Base-by-base conservation (phyloP, 2,329 filamentous ascomycete species). In the Alternaria viburni region DNA sequence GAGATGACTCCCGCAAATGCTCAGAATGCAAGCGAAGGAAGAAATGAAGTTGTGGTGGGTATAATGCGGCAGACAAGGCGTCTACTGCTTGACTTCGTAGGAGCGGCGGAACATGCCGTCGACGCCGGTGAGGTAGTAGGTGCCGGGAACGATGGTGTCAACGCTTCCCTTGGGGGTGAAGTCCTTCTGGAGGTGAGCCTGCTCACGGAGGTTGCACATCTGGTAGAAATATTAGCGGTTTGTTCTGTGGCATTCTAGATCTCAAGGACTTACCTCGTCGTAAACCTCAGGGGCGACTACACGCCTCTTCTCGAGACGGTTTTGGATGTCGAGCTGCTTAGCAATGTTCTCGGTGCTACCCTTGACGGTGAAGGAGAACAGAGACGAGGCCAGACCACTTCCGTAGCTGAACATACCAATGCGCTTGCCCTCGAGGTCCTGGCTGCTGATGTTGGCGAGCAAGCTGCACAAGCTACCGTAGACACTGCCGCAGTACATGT, bases 401-500 rank as follows among this genome's bases (percentile, higher is more conserved):
- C 84, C 84, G 74, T 85, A 86, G 69, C 82, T 84, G 81, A 86
- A 86, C 66, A 86, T 79, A 56, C 79, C 83, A 63, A 86, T 76
- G 59, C 83, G 81, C 81, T 85, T 85, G 75, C 83, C 84, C 69
- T 82, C 79, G n/a, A 84, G 72, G 19, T 81, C 77, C 54, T 81
- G 77, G 67, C 78, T 81, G 69, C 77, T 74, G 45, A 85, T 72
- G 71, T 85, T 85, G 75, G 79, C 70, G 62, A 86, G 67, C 61
- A 86, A 73, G 54, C 83, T 83, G 72, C 80, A 79, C 62, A 86
- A 79, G 67, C 83, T 84, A 61, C 79, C 81, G 77, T 85, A 86
- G 57, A 86, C 83, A 63, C 82, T 84, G 28, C 82, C 84, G 66
- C 81, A 84, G 82, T 86, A 86, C 84, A 86, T 86, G 82, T 86